Conservation (phyloP, 2,329 filamentous ascomycete species). For the Paecilomyces niveus region DNA sequence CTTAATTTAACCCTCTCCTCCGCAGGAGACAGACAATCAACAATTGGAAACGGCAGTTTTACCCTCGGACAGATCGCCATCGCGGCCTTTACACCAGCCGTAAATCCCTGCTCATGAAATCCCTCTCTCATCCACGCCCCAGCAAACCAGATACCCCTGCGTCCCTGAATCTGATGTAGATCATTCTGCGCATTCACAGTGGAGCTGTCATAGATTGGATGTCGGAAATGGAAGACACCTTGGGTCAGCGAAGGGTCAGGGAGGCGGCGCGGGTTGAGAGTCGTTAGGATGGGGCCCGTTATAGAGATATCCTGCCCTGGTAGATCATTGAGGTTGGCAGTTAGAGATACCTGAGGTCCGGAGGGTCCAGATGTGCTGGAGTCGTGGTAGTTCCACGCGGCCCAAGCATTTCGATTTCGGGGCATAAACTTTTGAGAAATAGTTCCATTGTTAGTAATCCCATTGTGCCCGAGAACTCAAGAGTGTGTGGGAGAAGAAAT, state of each 20-base stretch:
- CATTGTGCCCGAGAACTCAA: no score
- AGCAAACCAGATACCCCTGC: not conserved
- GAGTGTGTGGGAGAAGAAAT: no score
- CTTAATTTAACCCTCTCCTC: not conserved
- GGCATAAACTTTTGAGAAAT: not conserved
- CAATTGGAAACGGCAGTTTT: not conserved
- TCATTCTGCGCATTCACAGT: not conserved
- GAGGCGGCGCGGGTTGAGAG: not conserved
- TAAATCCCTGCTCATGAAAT: not conserved
- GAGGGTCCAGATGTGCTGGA: not conserved
- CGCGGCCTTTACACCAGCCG: not conserved
- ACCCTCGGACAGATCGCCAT: not conserved
- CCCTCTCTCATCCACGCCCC: not conserved
- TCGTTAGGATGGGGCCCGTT: not conserved
- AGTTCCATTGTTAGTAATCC: no score
- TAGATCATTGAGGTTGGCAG: not conserved
- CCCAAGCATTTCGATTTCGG: not conserved
- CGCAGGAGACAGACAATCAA: not conserved
- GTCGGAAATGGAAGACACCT: not conserved
- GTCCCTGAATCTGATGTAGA: not conserved
- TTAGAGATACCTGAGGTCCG: not conserved
- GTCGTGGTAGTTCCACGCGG: not conserved
- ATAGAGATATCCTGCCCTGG: not conserved
- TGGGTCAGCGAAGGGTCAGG: not conserved
- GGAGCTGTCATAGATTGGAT: not conserved